Base-by-base conservation (phyloP, 1,284 basidiomycete genomes). In the Peniophora sp. region DNA sequence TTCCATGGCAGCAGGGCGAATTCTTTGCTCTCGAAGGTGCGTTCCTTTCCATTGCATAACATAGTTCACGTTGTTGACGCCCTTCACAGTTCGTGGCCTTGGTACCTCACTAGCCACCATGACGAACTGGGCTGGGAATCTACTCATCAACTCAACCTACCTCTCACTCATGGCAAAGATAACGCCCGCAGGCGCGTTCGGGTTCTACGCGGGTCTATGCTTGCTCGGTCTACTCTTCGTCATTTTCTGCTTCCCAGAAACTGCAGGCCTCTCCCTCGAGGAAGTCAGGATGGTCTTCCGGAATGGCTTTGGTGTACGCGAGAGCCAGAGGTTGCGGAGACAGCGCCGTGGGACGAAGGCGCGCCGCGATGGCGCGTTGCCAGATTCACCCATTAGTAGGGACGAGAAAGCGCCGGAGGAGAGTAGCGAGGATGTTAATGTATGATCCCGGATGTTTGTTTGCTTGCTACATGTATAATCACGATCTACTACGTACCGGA, bases 1-100 rank as follows among this genome's bases (percentile, higher is more conserved):
- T 92, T 0, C 89, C 90, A 0, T 92, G 89, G 89, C 88, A 91
- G 61, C 89, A 92, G 63, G 88, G 88, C 54, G 89, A 92, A 63
- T 75, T 92, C 23, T 92, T 92, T 67, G 74, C 73, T 9, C 75
- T 89, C 24, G 85, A 89, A 70, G 79, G 81, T 78, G 35, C 20
- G 67, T 60, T 11, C 34, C 50, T 41, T 46, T 24, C 19, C 27
- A 48, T n/a, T 38, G 25, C 9, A 25, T 49, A 25, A 16, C 47
- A 36, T 12, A 38, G 47, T 47, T 44, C 22, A 24, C 44, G 35
- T 34, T 25, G 54, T 32, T 19, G 6, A 50, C 39, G 20, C 44
- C 3, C 20, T 5, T 22, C 44, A 3, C 46, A 81, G 88, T 91
- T 8, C 80, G 90, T 50, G 90, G 89, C 2, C 78, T 92, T 46